phyloP scores from a whole-genome alignment of 768 basidiomycete species.

The Pluteus cervinus region DNA sequence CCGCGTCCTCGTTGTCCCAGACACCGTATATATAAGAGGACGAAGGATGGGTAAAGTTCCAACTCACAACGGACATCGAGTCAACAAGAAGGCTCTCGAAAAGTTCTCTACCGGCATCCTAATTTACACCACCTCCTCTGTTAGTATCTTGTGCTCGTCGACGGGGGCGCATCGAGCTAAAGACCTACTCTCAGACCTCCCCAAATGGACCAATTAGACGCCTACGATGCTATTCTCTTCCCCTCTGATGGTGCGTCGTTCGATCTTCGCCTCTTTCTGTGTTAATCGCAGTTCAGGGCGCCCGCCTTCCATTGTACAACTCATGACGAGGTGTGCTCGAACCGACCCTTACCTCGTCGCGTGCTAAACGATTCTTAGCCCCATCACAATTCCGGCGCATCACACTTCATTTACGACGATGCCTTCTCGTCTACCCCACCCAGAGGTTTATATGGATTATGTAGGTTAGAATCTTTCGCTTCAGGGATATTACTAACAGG shows the following conservation, averaged over 20 bases:
- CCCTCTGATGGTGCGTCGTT: slow-evolving; percentile 54
- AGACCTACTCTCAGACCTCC: slow-evolving; percentile 1
- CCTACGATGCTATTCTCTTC: slow-evolving; percentile 71
- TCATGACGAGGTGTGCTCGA: slow-evolving; percentile 61
- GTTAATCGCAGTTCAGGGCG: slow-evolving; percentile 36
- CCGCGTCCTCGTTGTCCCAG: no score
- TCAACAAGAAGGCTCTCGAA: no score
- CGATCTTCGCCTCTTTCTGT: neutral
- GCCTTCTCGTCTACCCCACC: slow-evolving; percentile 68
- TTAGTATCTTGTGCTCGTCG: no score
- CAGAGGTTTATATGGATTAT: slow-evolving; percentile 82
- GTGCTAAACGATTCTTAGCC: slow-evolving; percentile 22
- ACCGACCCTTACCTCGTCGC: slow-evolving; percentile 1
- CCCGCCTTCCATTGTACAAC: slow-evolving; percentile 62
- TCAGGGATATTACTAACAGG: slow-evolving; percentile 2
- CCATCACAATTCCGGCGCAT: slow-evolving; percentile 36
- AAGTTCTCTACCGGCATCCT: no score
- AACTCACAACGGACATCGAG: no score
- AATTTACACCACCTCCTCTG: no score
- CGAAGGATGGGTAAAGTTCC: no score
- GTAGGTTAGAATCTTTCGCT: slow-evolving; percentile 22
- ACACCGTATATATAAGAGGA: no score
- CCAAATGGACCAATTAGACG: slow-evolving; percentile 65
- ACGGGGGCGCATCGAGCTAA: slow-evolving; percentile 1
- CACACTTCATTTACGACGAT: slow-evolving; percentile 38